phyloP scores from a whole-genome alignment of 179 eudicot genomes.

The Beta lomatogona region DNA sequence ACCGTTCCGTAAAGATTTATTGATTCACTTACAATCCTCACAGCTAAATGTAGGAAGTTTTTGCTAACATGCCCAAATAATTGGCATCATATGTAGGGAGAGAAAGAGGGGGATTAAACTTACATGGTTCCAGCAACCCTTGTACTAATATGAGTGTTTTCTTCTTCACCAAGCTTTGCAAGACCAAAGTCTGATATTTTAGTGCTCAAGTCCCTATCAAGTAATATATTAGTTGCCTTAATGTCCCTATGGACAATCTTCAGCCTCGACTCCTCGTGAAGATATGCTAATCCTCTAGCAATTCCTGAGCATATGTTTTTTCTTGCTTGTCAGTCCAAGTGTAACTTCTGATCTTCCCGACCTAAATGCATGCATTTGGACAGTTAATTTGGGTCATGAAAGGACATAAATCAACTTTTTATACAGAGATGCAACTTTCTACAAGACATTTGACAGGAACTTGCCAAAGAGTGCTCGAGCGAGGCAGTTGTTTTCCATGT shows the following conservation, averaged over 20 bases:
- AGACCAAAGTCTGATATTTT: constrained; percentile 86
- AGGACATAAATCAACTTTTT: background rate
- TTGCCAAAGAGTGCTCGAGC: constrained; percentile 77
- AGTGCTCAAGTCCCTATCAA: constrained; percentile 71
- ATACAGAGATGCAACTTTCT: background rate
- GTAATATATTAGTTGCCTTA: constrained; percentile 77
- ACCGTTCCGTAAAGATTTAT: too few species aligned
- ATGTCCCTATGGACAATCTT: constrained; percentile 85
- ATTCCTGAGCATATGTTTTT: constrained; percentile 69
- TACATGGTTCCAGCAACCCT: constrained; percentile 84
- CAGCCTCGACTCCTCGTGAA: constrained; percentile 81
- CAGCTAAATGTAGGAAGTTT: too few species aligned
- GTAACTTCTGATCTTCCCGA: constrained; percentile 40
- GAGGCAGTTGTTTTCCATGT: constrained; percentile 74
- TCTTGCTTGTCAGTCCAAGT: constrained; percentile 70
- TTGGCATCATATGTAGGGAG: background rate
- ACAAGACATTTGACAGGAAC: background rate
- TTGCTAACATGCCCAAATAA: background rate
- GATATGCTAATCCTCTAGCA: constrained; percentile 76
- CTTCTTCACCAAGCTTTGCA: constrained; percentile 81
- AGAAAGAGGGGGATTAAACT: constrained; percentile 25
- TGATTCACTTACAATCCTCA: too few species aligned
- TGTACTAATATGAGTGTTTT: constrained; percentile 78
- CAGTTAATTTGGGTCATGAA: background rate
- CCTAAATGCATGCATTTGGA: constrained; percentile 33